Evolutionary conservation across 768 basidiomycete genomes (phyloP), one percentile per base, ranked within the genome.

Genomic region (Lactifluus subvellereus): DNA sequence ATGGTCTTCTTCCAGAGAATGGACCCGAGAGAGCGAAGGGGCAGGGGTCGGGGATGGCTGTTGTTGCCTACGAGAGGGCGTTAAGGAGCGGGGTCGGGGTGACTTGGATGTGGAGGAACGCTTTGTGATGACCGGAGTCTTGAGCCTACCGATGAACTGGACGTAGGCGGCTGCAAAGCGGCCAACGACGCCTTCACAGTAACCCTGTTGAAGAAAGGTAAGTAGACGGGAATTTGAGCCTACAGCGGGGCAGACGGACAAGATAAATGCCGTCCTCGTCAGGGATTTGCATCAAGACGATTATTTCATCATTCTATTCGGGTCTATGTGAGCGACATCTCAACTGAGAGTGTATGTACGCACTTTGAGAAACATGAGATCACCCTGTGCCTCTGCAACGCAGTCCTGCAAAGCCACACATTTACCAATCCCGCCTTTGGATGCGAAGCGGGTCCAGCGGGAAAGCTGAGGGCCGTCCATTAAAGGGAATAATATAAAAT

Each of bases 321-420:
- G 13, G 22, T 40, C 13, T 11, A 2, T 14, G 50, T 62, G 49
- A 56, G 33, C 4, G 33, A 30, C 20, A 32, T 4, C 3, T 20
- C 38, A 18, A 11, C 32, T 54, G 13, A 55, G 52, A 43, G 37
- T 7, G 58, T 27, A 33, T 16, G 38, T 37, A 76, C 81, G 53
- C 59, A 85, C 90, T 81, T 88, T 86, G 54, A 94, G 73, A 72
- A 94, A 93, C 91, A 94, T 94, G 50, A 94, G 78, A 73, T 94
- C 91, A 27, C 86, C 86, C 11, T 81, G 72, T 43, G 79, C 78
- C 71, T 90, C 84, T 2, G 89, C 89, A 20, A 89, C 82, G 69
- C 88, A 91, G 72, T 94, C 91, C 57, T 80, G 78, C 30, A 79
- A 60, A 4, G 91, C 91, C 1, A 82, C 84, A 66, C 90, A 91